Percentiles rank a stretch among this genome's conserved stretches.
Conservation (phyloP, 2,329 filamentous ascomycete genomes). For the Fusarium caatingaense region DNA sequence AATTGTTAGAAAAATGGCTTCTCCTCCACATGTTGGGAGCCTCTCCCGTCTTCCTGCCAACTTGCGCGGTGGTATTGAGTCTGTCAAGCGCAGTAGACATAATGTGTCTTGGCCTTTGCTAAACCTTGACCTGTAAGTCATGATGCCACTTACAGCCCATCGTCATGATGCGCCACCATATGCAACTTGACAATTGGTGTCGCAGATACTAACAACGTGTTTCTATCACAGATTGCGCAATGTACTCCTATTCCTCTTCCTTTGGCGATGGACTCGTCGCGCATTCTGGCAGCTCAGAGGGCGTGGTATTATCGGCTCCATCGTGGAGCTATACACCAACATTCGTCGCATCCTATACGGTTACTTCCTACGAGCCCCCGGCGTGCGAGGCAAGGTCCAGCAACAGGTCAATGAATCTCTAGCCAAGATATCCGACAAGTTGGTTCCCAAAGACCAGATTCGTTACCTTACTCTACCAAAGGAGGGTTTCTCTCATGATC, state of each 20-base stretch:
- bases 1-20: slow-evolving; percentile 18
- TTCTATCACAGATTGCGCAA: slow-evolving; percentile 75
- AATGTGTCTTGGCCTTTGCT: slow-evolving; percentile 68
- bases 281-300: slow-evolving; percentile 87
- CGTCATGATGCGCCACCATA: neutral
- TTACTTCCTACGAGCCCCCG: slow-evolving; percentile 85
- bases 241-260: slow-evolving; percentile 87
- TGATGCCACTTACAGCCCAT: slow-evolving; percentile 3
- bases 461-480: slow-evolving; percentile 82
- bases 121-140: slow-evolving; percentile 76
- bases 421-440: slow-evolving; percentile 82
- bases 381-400: slow-evolving; percentile 86
- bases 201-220: neutral
- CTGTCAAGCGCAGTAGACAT: slow-evolving; percentile 67
- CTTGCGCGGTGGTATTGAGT: slow-evolving; percentile 73
- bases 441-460: slow-evolving; percentile 78
- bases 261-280: slow-evolving; percentile 84
- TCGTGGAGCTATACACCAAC: slow-evolving; percentile 78
- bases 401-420: slow-evolving; percentile 85
- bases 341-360: slow-evolving; percentile 81
- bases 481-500: slow-evolving; percentile 84
- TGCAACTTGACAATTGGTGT: neutral
- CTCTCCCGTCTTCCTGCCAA: slow-evolving; percentile 77
- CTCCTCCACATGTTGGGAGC: slow-evolving; percentile 65
- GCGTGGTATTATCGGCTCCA: slow-evolving; percentile 84